Percentiles rank a stretch among this genome's conserved stretches.
phyloP scores from a whole-genome alignment of 2,329 filamentous ascomycete genomes.

The Aspergillus clavatus region DNA sequence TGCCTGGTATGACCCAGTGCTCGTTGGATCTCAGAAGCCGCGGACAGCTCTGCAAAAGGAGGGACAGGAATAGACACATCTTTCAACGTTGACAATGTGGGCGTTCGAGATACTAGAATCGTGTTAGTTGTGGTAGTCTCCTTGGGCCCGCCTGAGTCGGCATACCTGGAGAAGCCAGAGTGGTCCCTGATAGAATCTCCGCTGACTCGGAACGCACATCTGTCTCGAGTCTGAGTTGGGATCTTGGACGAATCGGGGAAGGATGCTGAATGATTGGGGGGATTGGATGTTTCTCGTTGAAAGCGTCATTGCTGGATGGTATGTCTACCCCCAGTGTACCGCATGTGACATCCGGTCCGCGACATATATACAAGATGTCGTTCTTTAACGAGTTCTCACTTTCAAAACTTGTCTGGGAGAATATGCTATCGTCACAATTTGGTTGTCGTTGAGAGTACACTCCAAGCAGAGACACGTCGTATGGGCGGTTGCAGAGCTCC shows the following conservation, averaged over 20 bases:
- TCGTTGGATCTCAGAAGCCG: conserved; percentile 17
- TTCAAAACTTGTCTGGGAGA: conserved; percentile 31
- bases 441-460: conserved; percentile 25
- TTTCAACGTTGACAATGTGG: conserved; percentile 24
- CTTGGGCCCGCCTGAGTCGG: conserved; percentile 13
- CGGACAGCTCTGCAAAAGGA: conserved; percentile 20
- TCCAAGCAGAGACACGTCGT: conserved; percentile 35
- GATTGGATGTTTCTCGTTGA: conserved; percentile 24
- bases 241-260: conserved; percentile 24
- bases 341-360: conserved; percentile 30
- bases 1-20: conserved; percentile 23
- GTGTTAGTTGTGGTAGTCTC: conserved; percentile 18
- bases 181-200: conserved; percentile 28
- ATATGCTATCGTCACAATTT: conserved; percentile 26
- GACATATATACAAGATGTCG: conserved; percentile 36
- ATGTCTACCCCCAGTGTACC: conserved; percentile 21
- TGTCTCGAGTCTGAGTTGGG: conserved; percentile 29
- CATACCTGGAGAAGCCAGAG: conserved; percentile 21
- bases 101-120: conserved; percentile 25
- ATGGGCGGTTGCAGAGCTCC: conserved; percentile 35
- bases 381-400: conserved; percentile 35
- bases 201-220: conserved; percentile 23
- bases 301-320: conserved; percentile 14
- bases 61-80: conserved; percentile 14
- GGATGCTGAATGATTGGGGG: conserved; percentile 31